phyloP scores from a whole-genome alignment of 768 basidiomycete species.

The Xerocomus spinulosus region DNA sequence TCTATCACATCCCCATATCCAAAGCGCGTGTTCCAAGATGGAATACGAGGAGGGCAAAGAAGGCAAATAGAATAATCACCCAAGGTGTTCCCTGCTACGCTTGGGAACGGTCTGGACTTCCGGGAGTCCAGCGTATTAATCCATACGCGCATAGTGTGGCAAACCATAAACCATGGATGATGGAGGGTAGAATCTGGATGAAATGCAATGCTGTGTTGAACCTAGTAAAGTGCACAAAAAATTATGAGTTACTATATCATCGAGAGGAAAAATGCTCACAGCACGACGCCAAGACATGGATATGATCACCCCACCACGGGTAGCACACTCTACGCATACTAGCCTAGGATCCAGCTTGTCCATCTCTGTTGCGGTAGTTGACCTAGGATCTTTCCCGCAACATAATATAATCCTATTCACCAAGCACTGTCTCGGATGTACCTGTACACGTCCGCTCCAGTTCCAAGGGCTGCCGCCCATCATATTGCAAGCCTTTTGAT shows the following conservation, averaged over 20 bases:
- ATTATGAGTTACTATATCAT: background rate
- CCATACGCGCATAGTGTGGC: background rate
- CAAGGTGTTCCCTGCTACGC: background rate
- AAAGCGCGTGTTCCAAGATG: slow-evolving; percentile 24
- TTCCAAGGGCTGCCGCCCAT: slow-evolving; percentile 26
- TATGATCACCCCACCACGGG: slow-evolving; percentile 1
- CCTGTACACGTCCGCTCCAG: slow-evolving; percentile 16
- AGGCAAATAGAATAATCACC: slow-evolving; percentile 23
- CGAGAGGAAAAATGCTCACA: slow-evolving; percentile 6
- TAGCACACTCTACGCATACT: slow-evolving; percentile 16
- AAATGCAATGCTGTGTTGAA: slow-evolving; percentile 14
- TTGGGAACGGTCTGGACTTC: background rate
- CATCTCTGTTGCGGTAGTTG: slow-evolving; percentile 24
- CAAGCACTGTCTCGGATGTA: slow-evolving; percentile 16
- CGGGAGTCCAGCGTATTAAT: background rate
- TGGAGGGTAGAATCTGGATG: slow-evolving; percentile 11
- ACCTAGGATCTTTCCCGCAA: slow-evolving; percentile 24
- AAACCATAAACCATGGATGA: slow-evolving; percentile 10
- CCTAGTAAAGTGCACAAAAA: slow-evolving; percentile 4
- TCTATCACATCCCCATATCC: slow-evolving; percentile 11
- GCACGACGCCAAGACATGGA: slow-evolving; percentile 25
- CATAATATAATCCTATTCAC: slow-evolving; percentile 14
- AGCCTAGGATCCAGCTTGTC: slow-evolving; percentile 18
- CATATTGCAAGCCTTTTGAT: slow-evolving; percentile 18
- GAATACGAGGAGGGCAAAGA: slow-evolving; percentile 24